Evolutionary conservation across 1,284 basidiomycete genomes (phyloP), one percentile per base, ranked within the genome.

Genomic region (Ceratobasidium sp.): DNA sequence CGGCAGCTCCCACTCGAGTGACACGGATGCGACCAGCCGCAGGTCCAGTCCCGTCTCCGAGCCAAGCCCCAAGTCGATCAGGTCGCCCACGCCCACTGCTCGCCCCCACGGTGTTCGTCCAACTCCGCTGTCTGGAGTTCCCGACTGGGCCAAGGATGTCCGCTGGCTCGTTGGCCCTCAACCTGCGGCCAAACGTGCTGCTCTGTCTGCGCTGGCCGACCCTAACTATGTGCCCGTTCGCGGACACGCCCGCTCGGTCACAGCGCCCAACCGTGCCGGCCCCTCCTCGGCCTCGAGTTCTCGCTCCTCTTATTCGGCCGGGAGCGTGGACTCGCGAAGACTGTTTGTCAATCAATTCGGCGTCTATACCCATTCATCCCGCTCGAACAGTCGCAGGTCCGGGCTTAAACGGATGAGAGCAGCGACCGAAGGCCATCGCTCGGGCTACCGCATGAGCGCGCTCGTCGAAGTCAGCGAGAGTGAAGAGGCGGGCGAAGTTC

Each of bases 121-220:
- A 21, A 65, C 61, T 52, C 61, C 61, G 16, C 52, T 65, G 23
- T 69, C 72, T 3, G 71, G 46, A 12, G 50, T 62, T n/a, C 70
- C 73, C 14, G 74, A 75, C 30, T 79, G 78, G 79, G 77, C 87
- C 14, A 86, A 84, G 76, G 89, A 90, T 73, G 87, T 89, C 21
- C 83, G 87, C 48, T 89, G 87, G 87, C 84, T 90, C 36, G 84
- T 84, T 10, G 64, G 64, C 79, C 83, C 8, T 81, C 84, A 16
- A 77, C 77, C 77, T 14, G 76, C 78, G 26, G 75, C 77, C 2
- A 75, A 65, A 39, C 67, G 77, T 14, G 64, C 75, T 28, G 75
- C 77, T 30, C 75, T 76, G 62, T 69, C 77, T 14, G 18, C 71
- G 36, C 39, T 76, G 76, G 75, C 72, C 74, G 73, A 72, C 72